Evolutionary conservation across 768 basidiomycete genomes (phyloP).

Genomic region (Pulveroboletus sp.): DNA sequence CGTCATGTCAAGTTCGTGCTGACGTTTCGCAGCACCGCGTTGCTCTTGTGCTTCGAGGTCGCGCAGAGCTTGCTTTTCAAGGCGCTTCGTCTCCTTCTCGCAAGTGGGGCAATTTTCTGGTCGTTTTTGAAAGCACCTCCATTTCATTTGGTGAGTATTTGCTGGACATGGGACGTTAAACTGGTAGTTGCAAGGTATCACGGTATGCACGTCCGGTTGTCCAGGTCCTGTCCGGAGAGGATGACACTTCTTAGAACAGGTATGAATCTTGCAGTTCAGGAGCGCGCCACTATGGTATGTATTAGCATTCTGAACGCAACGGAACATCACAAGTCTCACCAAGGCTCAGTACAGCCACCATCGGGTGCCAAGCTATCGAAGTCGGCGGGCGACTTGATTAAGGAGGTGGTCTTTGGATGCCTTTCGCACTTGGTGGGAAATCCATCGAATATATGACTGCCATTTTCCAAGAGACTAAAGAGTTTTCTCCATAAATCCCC

Average conservation of each 20-base stretch:
- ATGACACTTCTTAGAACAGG: constrained; percentile 62
- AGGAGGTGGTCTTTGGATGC: constrained; percentile 41
- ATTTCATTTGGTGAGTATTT: constrained; percentile 40
- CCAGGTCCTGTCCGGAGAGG: constrained; percentile 50
- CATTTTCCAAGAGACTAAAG: constrained; percentile 41
- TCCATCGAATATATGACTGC: constrained; percentile 53
- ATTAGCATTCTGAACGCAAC: neutral
- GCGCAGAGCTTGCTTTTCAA: constrained; percentile 39
- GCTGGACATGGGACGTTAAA: constrained; percentile 39
- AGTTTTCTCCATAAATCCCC: constrained; percentile 50
- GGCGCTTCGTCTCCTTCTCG: constrained; percentile 41
- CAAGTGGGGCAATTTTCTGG: constrained; percentile 45
- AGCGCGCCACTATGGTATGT: constrained; percentile 38
- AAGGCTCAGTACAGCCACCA: constrained; percentile 60
- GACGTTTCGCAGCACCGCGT: constrained; percentile 39
- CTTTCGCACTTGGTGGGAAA: constrained; percentile 58
- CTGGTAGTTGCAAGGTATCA: constrained; percentile 41
- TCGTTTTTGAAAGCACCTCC: constrained; percentile 41
- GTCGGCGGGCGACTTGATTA: constrained; percentile 41
- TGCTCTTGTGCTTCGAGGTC: constrained; percentile 43
- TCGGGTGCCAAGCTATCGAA: constrained; percentile 56
- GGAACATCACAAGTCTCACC: constrained; percentile 38
- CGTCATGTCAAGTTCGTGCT: constrained; percentile 39
- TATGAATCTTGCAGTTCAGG: constrained; percentile 52
- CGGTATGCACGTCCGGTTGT: constrained; percentile 18